These are phyloP conservation scores for Skeletonema costatum DNA, from an alignment of 108 stramenopile genomes.

Conservation along the genomic window DNA sequence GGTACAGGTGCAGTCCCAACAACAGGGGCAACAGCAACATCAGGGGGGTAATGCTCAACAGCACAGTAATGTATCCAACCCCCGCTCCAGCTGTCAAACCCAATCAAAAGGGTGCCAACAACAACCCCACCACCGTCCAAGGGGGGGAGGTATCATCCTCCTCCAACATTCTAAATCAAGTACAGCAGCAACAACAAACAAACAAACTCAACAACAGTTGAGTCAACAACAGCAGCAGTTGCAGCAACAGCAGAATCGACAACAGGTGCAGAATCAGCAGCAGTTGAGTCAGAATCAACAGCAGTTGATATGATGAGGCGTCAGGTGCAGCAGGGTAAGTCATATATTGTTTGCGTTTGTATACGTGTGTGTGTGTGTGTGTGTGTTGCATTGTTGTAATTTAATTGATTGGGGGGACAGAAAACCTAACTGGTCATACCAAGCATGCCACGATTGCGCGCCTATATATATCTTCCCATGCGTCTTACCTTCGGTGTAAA, in stretches of 20 bases:
- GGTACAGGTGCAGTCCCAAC: background rate
- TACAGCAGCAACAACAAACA: background rate
- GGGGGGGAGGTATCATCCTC: too few relatives aligned
- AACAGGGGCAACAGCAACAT: background rate
- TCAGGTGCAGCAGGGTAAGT: background rate
- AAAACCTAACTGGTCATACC: constrained; percentile 2
- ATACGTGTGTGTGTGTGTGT: too few relatives aligned
- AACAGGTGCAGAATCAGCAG: too few relatives aligned
- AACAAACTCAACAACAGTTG: too few relatives aligned
- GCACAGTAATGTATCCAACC: background rate
- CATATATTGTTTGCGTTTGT: background rate
- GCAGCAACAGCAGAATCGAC: too few relatives aligned
- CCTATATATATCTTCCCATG: background rate
- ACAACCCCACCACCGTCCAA: too few relatives aligned
- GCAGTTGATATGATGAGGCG: background rate
- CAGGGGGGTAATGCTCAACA: background rate
- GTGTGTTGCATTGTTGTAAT: background rate
- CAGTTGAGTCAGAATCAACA: background rate
- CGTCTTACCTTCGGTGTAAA: constrained; percentile 3
- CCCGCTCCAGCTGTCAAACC: background rate
- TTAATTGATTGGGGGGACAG: background rate
- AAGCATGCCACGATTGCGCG: constrained; percentile 2
- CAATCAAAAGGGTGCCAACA: background rate
- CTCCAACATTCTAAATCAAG: background rate
- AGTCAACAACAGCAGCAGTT: too few relatives aligned